Conservation (phyloP, 768 basidiomycete species). For the Pisolithus albus region DNA sequence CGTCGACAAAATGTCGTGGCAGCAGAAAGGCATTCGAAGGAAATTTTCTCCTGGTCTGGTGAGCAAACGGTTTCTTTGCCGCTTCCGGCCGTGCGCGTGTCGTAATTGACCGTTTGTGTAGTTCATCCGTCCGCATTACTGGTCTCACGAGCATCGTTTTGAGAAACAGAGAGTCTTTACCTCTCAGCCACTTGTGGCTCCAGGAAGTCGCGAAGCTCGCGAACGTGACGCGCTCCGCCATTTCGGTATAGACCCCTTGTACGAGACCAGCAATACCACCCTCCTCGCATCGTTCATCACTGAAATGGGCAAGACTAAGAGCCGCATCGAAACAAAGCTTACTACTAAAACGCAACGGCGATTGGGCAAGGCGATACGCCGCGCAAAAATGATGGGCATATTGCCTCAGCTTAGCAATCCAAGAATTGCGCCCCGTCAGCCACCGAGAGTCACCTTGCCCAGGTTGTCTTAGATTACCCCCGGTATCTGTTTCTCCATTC, state of each 20-base stretch:
- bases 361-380: slow-evolving; percentile 76
- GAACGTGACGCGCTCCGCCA: slow-evolving; percentile 64
- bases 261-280: slow-evolving; percentile 54
- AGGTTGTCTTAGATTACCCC: neutral
- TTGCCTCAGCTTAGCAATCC: slow-evolving; percentile 46
- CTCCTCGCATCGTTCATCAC: slow-evolving; percentile 56
- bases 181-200: slow-evolving; percentile 45
- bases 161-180: slow-evolving; percentile 13
- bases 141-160: slow-evolving; percentile 34
- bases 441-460: slow-evolving; percentile 6
- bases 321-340: slow-evolving; percentile 61
- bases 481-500: neutral
- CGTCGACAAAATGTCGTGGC: slow-evolving; percentile 13
- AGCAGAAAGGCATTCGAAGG: slow-evolving; percentile 19
- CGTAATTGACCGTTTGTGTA: slow-evolving; percentile 10
- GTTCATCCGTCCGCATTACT: slow-evolving; percentile 44
- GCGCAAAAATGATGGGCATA: slow-evolving; percentile 89
- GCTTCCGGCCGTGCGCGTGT: neutral
- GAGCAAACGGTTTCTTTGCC: neutral
- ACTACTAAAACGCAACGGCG: slow-evolving; percentile 74
- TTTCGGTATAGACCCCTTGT: slow-evolving; percentile 65
- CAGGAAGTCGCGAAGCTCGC: slow-evolving; percentile 46
- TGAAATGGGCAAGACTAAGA: slow-evolving; percentile 74
- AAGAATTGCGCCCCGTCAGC: slow-evolving; percentile 18
- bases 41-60: slow-evolving; percentile 21